Evolutionary conservation across 805 yeast genomes (phyloP).

Genomic region (Pichia heedii): DNA sequence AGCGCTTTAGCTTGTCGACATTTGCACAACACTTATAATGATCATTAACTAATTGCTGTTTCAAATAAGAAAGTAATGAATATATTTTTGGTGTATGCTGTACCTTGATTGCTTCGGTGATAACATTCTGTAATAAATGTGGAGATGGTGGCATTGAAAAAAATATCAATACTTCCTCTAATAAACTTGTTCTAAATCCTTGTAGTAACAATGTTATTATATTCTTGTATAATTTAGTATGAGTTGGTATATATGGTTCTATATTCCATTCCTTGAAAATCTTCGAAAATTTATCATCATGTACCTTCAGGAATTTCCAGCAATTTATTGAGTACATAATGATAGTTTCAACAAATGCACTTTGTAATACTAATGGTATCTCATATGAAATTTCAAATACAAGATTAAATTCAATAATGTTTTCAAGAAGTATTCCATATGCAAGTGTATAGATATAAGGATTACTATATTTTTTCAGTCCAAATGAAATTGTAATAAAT

Average conservation of each 20-base stretch:
- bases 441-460: constrained; percentile 30
- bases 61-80: constrained; percentile 15
- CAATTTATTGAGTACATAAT: constrained; percentile 38
- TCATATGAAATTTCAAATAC: constrained; percentile 25
- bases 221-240: constrained; percentile 16
- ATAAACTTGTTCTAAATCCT: constrained; percentile 16
- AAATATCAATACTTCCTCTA: constrained; percentile 19
- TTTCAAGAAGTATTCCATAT: constrained; percentile 32
- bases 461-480: constrained; percentile 24
- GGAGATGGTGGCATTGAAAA: constrained; percentile 21
- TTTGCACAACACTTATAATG: constrained; percentile 16
- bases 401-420: constrained; percentile 31
- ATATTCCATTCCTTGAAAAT: constrained; percentile 28
- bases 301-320: constrained; percentile 27
- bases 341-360: constrained; percentile 32
- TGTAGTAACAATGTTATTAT: constrained; percentile 10
- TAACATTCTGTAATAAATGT: constrained; percentile 14
- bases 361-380: constrained; percentile 18
- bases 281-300: constrained; percentile 15
- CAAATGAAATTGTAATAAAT: constrained; percentile 28
- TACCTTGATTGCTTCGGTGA: constrained; percentile 11
- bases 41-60: constrained; percentile 14
- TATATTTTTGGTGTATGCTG: constrained; percentile 5
- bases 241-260: constrained; percentile 16
- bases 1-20: constrained; percentile 5